Evolutionary conservation across 1,284 basidiomycete genomes (phyloP), one percentile per base, ranked within the genome.

Genomic region (Jaminaea rosea): DNA sequence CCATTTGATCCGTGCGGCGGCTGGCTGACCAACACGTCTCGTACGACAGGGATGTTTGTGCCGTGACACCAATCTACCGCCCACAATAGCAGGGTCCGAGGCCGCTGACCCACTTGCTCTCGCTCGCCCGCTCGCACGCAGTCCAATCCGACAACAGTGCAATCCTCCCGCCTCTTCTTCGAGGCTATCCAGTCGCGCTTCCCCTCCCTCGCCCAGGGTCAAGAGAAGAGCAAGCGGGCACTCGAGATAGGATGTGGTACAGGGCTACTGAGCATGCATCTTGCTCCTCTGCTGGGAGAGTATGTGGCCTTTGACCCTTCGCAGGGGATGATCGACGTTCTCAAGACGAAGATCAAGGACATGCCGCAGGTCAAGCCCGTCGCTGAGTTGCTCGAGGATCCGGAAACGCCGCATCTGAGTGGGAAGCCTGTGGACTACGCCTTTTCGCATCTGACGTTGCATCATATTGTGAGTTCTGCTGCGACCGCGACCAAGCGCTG

Each of bases 231-330:
- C 13, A 23, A 50, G 10, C 26, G 44, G 1, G 34, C 45, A 5
- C 26, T 51, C 17, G 49, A 51, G 26, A 28, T 51, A 10, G 49
- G 49, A 2, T 51, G 49, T 36, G 49, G 49, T 13, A 51, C 49
- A 17, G 49, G 50, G 15, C 28, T 52, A 23, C 27, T 50, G 11
- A 37, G 31, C 5, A 26, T 50, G 46, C 50, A 27, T n/a, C 34
- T 52, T 11, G 50, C 50, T 5, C n/a, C 28, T 3, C 32, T 48
- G 27, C 36, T 23, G 21, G 45, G 49, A 11, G 37, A 39, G 23
- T 24, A 46, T 9, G 41, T 52, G 7, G 45, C 27, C 10, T 42
- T 51, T 23, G 49, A 51, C 31, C 34, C 49, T 5, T 29, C 24
- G 10, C 17, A 39, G 24, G 49, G 39, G 17, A 50, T 46, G 39